Percentiles rank a stretch among this genome's conserved stretches.
These are phyloP conservation scores for Kockiozyma suomiensis DNA, from an alignment of 805 yeast species.

Conservation along the genomic window DNA sequence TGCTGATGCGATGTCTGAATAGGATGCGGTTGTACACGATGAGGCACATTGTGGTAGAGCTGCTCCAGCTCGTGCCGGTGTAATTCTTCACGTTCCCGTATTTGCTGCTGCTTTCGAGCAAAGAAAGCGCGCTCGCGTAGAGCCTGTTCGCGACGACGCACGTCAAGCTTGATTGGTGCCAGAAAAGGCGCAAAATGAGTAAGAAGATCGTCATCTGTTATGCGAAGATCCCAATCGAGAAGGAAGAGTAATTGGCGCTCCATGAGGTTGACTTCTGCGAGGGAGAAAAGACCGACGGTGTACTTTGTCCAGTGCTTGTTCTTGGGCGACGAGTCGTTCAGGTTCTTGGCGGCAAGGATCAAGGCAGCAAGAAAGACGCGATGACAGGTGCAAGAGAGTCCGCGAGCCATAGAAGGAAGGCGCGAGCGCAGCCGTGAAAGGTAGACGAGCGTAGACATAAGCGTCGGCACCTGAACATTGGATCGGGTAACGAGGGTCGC, in stretches of 20 bases:
- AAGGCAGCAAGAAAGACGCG: slow-evolving; percentile 87
- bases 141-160: slow-evolving; percentile 38
- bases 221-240: slow-evolving; percentile 81
- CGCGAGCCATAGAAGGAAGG: slow-evolving; percentile 84
- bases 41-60: slow-evolving; percentile 21
- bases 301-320: slow-evolving; percentile 96
- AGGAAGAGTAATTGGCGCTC: slow-evolving; percentile 84
- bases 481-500: slow-evolving; percentile 72
- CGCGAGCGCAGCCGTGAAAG: slow-evolving; percentile 72
- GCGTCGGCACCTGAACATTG: slow-evolving; percentile 91
- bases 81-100: slow-evolving; percentile 1
- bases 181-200: slow-evolving; percentile 74
- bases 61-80: background rate
- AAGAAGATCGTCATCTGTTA: slow-evolving; percentile 70
- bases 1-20: background rate
- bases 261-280: slow-evolving; percentile 83
- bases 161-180: slow-evolving; percentile 64
- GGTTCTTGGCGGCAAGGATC: slow-evolving; percentile 86
- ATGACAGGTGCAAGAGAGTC: slow-evolving; percentile 88
- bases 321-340: slow-evolving; percentile 92
- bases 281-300: slow-evolving; percentile 78
- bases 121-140: slow-evolving; percentile 27
- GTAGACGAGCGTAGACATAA: slow-evolving; percentile 89
- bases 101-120: slow-evolving; percentile 15
- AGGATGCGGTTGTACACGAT: slow-evolving; percentile 9